Percentiles rank a stretch among this genome's conserved stretches.
phyloP scores from a whole-genome alignment of 352 stramenopile genomes.

The Phytopythium delawarense region DNA sequence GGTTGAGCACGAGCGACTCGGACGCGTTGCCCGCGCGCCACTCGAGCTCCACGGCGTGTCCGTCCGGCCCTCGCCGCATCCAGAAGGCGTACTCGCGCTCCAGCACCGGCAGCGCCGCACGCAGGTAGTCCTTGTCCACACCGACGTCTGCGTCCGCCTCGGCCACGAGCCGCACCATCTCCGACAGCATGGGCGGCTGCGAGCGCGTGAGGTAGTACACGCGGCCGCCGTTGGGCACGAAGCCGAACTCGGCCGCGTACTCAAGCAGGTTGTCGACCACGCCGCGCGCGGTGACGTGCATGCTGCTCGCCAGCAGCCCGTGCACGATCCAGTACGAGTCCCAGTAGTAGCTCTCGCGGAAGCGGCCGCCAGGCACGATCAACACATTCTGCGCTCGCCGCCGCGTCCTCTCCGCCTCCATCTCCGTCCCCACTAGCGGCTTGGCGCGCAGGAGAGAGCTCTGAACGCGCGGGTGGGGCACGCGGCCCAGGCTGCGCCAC shows the following conservation, averaged over 20 bases:
- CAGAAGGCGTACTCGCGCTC: conserved; percentile 84
- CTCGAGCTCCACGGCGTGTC: conserved; percentile 55
- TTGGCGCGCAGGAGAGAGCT: conserved; percentile 51
- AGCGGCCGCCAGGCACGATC: conserved; percentile 88
- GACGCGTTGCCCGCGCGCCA: conserved; percentile 1
- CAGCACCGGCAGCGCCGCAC: conserved; percentile 49
- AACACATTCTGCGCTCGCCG: conserved; percentile 53
- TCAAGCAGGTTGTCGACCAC: conserved; percentile 87
- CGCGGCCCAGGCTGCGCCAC: conserved; percentile 67
- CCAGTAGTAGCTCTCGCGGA: conserved; percentile 93
- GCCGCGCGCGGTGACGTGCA: conserved; percentile 69
- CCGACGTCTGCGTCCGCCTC: conserved; percentile 26
- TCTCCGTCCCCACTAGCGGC: conserved; percentile 12
- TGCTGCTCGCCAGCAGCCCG: conserved; percentile 78
- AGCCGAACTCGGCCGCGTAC: conserved; percentile 82
- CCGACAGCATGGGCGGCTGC: conserved; percentile 88
- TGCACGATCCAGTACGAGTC: conserved; percentile 92
- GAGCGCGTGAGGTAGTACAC: conserved; percentile 90
- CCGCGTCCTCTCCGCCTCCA: conserved; percentile 8
- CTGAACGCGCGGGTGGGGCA: conserved; percentile 43
- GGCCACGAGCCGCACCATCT: conserved; percentile 76
- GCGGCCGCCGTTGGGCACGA: conserved; percentile 87
- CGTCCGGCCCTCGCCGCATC: conserved; percentile 67
- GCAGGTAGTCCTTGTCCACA: conserved; percentile 29
- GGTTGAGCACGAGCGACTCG: conserved; percentile 55